phyloP scores from a whole-genome alignment of 495 filamentous ascomycete genomes.

The Friedmanniomyces simplex region DNA sequence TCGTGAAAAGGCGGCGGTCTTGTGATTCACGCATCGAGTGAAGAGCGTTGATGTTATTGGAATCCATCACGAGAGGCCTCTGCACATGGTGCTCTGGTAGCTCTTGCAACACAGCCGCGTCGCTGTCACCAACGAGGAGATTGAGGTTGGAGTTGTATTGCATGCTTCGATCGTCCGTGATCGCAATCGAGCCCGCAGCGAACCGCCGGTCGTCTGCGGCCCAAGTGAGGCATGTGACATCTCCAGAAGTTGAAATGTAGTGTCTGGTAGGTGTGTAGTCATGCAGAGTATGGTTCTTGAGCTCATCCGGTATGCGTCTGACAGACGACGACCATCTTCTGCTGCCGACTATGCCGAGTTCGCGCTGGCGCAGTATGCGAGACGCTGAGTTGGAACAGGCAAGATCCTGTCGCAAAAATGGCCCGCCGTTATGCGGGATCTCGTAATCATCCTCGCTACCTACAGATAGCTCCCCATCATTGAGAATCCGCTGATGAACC shows the following conservation, averaged over 20 bases:
- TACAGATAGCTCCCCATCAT: slow-evolving; percentile 1
- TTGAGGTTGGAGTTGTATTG: slow-evolving; percentile 79
- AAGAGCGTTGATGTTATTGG: slow-evolving; percentile 35
- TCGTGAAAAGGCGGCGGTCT: slow-evolving; percentile 61
- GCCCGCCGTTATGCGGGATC: not conserved
- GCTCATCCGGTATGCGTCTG: slow-evolving; percentile 18
- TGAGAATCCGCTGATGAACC: not conserved
- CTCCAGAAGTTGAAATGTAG: slow-evolving; percentile 39
- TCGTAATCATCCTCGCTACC: not conserved
- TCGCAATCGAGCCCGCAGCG: slow-evolving; percentile 55
- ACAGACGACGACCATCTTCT: slow-evolving; percentile 12
- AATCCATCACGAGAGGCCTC: slow-evolving; percentile 32
- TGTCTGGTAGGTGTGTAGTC: slow-evolving; percentile 22
- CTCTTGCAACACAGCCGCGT: slow-evolving; percentile 45
- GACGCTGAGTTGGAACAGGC: slow-evolving; percentile 2
- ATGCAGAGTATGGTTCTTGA: slow-evolving; percentile 21
- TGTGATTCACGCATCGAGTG: slow-evolving; percentile 52
- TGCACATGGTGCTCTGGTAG: slow-evolving; percentile 61
- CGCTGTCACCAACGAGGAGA: slow-evolving; percentile 58
- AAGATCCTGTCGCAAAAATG: not conserved
- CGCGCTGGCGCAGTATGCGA: slow-evolving; percentile 26
- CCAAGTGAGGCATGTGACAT: slow-evolving; percentile 51
- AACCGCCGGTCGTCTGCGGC: slow-evolving; percentile 35
- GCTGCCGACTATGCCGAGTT: slow-evolving; percentile 22
- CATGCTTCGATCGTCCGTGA: slow-evolving; percentile 64